Conservation (phyloP, 768 basidiomycete species). For the Phylloporus sp. region DNA sequence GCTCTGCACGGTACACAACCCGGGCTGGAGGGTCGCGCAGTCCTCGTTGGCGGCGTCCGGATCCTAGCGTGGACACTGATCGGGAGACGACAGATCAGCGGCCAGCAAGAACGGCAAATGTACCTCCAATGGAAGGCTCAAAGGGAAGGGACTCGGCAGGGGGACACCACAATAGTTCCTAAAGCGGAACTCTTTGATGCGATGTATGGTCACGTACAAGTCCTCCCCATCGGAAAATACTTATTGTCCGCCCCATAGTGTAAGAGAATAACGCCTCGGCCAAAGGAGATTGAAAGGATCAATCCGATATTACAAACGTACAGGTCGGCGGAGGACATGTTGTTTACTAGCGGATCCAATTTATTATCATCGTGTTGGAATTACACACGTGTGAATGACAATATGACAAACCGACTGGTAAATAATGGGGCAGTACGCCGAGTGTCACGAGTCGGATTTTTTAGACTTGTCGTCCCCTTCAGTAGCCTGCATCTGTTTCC, state of each 20-base stretch:
- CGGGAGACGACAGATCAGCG: constrained; percentile 16
- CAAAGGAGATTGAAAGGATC: constrained; percentile 29
- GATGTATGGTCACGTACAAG: constrained; percentile 19
- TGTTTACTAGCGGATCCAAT: constrained; percentile 5
- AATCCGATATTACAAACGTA: constrained; percentile 16
- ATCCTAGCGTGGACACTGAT: constrained; percentile 8
- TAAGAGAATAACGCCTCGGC: constrained; percentile 19
- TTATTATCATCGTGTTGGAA: constrained; percentile 12
- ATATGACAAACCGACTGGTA: constrained; percentile 14
- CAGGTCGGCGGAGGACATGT: constrained; percentile 7
- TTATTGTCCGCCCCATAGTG: constrained; percentile 20
- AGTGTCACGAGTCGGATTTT: constrained; percentile 28
- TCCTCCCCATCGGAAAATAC: constrained; percentile 10
- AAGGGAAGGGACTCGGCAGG: constrained; percentile 20
- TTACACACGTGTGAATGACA: constrained; percentile 7
- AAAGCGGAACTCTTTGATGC: constrained; percentile 15
- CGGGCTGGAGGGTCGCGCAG: constrained; percentile 14
- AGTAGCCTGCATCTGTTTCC: constrained; percentile 47
- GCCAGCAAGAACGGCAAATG: constrained; percentile 7
- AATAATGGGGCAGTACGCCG: constrained; percentile 3
- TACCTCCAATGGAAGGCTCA: constrained; percentile 23
- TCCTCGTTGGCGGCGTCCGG: constrained; percentile 17
- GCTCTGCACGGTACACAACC: constrained; percentile 11
- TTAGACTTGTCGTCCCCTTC: constrained; percentile 29
- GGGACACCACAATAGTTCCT: constrained; percentile 22